Conservation (phyloP, 139 green algal genomes). For the Chlamydomonas schloesseri region DNA sequence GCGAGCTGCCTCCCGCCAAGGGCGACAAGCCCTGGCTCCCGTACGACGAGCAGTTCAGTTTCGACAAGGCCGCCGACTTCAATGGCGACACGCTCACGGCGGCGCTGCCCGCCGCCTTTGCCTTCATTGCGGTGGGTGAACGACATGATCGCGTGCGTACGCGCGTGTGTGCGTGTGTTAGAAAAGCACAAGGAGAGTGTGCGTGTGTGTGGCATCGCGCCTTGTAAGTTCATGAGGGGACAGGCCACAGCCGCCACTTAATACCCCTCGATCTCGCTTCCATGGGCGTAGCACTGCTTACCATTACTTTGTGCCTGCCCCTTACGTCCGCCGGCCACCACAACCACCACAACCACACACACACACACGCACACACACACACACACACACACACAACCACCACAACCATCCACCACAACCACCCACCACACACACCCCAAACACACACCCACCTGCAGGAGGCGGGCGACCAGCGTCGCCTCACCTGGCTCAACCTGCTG, state of each 20-base stretch:
- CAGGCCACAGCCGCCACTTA: no score
- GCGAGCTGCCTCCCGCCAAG: not conserved
- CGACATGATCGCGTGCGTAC: no score
- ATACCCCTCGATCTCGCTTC: no score
- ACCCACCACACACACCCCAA: not conserved
- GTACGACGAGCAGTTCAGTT: constrained; percentile 47
- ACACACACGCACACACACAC: not conserved
- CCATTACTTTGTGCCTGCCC: no score
- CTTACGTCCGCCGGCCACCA: no score
- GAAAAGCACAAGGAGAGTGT: no score
- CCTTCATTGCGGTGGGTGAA: not conserved
- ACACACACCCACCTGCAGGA: not conserved
- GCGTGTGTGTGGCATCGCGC: no score
- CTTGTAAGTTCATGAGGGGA: no score
- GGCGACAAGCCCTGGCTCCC: constrained; percentile 6
- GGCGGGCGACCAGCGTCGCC: not conserved
- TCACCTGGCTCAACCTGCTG: not conserved
- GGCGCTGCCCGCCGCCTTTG: not conserved
- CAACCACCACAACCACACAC: not conserved
- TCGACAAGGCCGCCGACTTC: constrained; percentile 44
- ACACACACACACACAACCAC: no score
- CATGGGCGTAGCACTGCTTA: no score
- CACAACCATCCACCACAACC: not conserved
- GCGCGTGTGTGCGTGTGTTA: no score
- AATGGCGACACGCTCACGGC: constrained; percentile 26